Evolutionary conservation across 768 basidiomycete genomes (phyloP).

Genomic region (Suillus occidentalis): DNA sequence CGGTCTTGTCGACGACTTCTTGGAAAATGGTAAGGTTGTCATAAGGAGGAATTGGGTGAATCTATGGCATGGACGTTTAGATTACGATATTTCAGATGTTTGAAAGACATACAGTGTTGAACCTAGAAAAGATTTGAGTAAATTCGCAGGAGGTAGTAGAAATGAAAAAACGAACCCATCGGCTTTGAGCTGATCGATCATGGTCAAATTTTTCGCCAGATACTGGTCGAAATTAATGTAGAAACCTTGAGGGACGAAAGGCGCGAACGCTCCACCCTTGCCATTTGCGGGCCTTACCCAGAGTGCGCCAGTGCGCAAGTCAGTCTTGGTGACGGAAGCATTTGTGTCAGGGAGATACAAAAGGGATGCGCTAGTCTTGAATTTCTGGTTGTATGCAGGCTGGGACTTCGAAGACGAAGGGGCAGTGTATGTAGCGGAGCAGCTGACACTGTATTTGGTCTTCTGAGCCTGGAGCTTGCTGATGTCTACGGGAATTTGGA

Average conservation of each 20-base stretch:
- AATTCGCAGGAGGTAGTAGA: background rate
- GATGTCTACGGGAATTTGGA: slow-evolving; percentile 36
- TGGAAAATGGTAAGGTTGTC: slow-evolving; percentile 45
- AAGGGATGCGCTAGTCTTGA: slow-evolving; percentile 31
- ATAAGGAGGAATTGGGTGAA: slow-evolving; percentile 74
- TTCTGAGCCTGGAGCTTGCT: slow-evolving; percentile 28
- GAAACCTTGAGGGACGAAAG: slow-evolving; percentile 70
- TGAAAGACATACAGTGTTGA: slow-evolving; percentile 22
- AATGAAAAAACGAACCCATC: slow-evolving; percentile 42
- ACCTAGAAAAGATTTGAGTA: slow-evolving; percentile 6
- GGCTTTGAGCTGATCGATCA: slow-evolving; percentile 55
- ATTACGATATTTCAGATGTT: background rate
- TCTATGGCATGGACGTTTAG: slow-evolving; percentile 38
- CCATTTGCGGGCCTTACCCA: slow-evolving; percentile 36
- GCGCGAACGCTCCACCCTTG: slow-evolving; percentile 27
- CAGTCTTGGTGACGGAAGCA: slow-evolving; percentile 47
- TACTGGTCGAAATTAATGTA: slow-evolving; percentile 63
- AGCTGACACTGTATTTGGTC: slow-evolving; percentile 33
- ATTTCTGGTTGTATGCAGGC: slow-evolving; percentile 26
- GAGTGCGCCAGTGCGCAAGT: slow-evolving; percentile 45
- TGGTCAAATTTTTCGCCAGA: slow-evolving; percentile 50
- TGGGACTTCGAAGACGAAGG: slow-evolving; percentile 5
- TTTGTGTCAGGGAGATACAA: slow-evolving; percentile 42
- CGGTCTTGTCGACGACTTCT: slow-evolving; percentile 19
- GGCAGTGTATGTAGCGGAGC: slow-evolving; percentile 30